Evolutionary conservation across 2,329 filamentous ascomycete species (phyloP).

Genomic region (Aspergillus cejpii): DNA sequence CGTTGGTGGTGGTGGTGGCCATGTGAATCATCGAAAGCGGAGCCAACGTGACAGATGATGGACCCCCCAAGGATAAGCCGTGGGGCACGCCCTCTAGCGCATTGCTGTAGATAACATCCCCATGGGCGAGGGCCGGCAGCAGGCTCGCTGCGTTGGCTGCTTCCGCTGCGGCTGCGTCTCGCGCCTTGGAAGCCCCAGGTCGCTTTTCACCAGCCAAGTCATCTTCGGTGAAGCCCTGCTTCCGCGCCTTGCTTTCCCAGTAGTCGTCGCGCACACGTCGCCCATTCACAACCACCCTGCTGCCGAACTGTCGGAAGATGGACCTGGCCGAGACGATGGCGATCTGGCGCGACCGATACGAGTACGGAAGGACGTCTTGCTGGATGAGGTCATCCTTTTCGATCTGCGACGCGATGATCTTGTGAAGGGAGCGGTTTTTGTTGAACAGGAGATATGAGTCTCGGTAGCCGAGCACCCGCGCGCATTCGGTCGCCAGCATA

Average conservation of each 20-base stretch:
- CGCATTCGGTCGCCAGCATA: conserved; percentile 97
- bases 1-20: conserved; percentile 68
- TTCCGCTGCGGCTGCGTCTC: conserved; percentile 71
- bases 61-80: conserved; percentile 64
- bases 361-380: conserved; percentile 94
- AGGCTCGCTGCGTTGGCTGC: conserved; percentile 53
- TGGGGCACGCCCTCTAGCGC: conserved; percentile 61
- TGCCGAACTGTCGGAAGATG: conserved; percentile 98
- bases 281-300: conserved; percentile 82
- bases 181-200: conserved; percentile 80
- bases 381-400: conserved; percentile 95
- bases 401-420: conserved; percentile 91
- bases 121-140: conserved; percentile 61
- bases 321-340: conserved; percentile 95
- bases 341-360: conserved; percentile 95
- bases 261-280: conserved; percentile 93
- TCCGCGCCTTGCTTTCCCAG: conserved; percentile 94
- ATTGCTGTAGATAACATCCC: conserved; percentile 84
- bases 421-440: conserved; percentile 93
- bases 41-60: conserved; percentile 55
- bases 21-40: conserved; percentile 80
- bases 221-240: conserved; percentile 96
- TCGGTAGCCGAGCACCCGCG: conserved; percentile 83
- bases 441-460: conserved; percentile 99
- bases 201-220: conserved; percentile 94